These are phyloP conservation scores for Lojkania enalia DNA, from an alignment of 2,329 filamentous ascomycete genomes.

Conservation along the genomic window DNA sequence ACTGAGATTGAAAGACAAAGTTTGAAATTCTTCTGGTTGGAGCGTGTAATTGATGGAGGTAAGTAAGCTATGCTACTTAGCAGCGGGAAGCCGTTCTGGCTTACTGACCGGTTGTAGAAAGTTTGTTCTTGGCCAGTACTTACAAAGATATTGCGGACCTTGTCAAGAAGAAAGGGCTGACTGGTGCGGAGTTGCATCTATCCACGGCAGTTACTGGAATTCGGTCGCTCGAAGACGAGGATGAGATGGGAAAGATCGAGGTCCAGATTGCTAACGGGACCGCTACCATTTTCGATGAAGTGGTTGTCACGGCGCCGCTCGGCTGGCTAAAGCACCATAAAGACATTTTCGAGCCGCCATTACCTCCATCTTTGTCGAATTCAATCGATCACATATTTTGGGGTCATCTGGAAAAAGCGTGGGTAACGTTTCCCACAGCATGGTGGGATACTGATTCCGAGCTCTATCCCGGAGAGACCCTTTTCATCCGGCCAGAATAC, in stretches of 20 bases:
- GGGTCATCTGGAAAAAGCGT: conserved; percentile 65
- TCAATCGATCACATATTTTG: conserved; percentile 65
- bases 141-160: not conserved
- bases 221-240: conserved; percentile 34
- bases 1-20: too few species aligned
- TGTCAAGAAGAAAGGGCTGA: not conserved
- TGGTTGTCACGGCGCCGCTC: conserved; percentile 66
- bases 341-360: conserved; percentile 58
- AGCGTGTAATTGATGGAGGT: too few species aligned
- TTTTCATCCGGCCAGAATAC: conserved; percentile 73
- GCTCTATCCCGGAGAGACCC: conserved; percentile 61
- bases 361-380: conserved; percentile 56
- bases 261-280: conserved; percentile 52
- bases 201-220: not conserved
- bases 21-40: too few species aligned
- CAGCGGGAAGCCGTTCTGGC: too few species aligned
- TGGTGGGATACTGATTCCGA: conserved; percentile 64
- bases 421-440: conserved; percentile 64
- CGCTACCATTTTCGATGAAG: conserved; percentile 60
- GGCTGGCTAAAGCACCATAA: conserved; percentile 66
- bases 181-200: not conserved
- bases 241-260: conserved; percentile 46
- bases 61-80: too few species aligned
- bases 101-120: too few species aligned
- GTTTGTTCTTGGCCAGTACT: not conserved